Percentiles rank a stretch among this genome's conserved stretches.
These are phyloP conservation scores for Aureobasidium sp. DNA, from an alignment of 2,329 filamentous ascomycete species.

Conservation along the genomic window DNA sequence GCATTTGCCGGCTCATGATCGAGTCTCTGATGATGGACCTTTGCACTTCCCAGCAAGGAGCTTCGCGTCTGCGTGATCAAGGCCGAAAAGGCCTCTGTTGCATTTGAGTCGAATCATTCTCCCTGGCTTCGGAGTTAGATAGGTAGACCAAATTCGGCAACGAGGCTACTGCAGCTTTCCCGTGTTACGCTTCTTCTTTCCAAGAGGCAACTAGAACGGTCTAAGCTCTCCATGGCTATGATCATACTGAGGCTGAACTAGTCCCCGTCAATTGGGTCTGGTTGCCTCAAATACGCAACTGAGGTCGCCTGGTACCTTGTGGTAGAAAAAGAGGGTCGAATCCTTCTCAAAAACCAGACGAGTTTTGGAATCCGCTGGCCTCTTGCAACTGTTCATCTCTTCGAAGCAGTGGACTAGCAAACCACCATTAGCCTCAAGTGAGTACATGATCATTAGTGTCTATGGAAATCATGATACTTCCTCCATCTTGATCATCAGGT, in stretches of 20 bases:
- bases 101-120: constrained; percentile 14
- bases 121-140: constrained; percentile 14
- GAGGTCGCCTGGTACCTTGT: constrained; percentile 12
- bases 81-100: constrained; percentile 12
- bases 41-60: constrained; percentile 16
- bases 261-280: constrained; percentile 10
- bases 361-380: neutral
- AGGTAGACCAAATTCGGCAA: constrained; percentile 12
- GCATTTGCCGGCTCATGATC: constrained; percentile 14
- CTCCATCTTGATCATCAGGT: neutral
- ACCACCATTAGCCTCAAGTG: neutral
- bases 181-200: constrained; percentile 6
- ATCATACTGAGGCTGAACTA: constrained; percentile 16
- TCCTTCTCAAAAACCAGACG: constrained; percentile 11
- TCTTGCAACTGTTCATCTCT: neutral
- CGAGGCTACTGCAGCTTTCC: constrained; percentile 15
- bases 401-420: neutral
- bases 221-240: constrained; percentile 11
- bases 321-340: constrained; percentile 10
- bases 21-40: constrained; percentile 1
- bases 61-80: constrained; percentile 14
- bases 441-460: neutral
- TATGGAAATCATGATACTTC: neutral
- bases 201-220: constrained; percentile 8
- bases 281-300: constrained; percentile 15